These are phyloP conservation scores for Leccinum boreale DNA, from an alignment of 768 basidiomycete species.

Conservation along the genomic window DNA sequence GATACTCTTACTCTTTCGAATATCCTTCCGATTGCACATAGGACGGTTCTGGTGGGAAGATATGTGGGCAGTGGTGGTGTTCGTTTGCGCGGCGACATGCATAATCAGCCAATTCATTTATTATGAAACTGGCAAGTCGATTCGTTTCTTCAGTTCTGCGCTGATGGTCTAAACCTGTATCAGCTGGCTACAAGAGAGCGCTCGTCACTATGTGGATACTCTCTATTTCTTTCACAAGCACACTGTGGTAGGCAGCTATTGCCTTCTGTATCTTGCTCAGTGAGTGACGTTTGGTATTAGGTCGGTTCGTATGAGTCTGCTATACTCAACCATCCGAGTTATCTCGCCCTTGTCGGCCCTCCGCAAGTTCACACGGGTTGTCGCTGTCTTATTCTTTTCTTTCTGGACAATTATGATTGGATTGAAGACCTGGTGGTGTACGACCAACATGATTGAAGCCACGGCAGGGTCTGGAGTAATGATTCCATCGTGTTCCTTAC, in stretches of 20 bases:
- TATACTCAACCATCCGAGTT: background rate
- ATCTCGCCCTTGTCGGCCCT: background rate
- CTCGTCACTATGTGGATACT: background rate
- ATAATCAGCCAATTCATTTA: background rate
- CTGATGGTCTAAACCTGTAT: background rate
- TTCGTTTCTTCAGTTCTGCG: background rate
- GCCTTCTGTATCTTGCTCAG: background rate
- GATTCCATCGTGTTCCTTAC: background rate
- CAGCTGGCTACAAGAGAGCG: background rate
- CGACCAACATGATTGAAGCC: background rate
- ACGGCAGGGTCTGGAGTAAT: background rate
- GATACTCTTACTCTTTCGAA: conserved; percentile 13
- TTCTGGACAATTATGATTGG: background rate
- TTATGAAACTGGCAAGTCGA: background rate
- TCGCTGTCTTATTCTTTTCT: background rate
- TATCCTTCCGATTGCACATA: conserved; percentile 12
- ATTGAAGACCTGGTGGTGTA: background rate
- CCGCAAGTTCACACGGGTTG: background rate
- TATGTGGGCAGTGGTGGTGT: conserved; percentile 12
- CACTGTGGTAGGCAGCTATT: background rate
- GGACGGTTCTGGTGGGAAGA: conserved; percentile 27
- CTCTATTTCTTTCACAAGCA: background rate
- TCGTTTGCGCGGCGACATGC: background rate
- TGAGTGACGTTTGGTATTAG: background rate
- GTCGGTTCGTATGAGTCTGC: background rate